Percentiles rank a stretch among this genome's conserved stretches.
Conservation (phyloP, 2,329 filamentous ascomycete species). For the Pseudogymnoascus sp. region DNA sequence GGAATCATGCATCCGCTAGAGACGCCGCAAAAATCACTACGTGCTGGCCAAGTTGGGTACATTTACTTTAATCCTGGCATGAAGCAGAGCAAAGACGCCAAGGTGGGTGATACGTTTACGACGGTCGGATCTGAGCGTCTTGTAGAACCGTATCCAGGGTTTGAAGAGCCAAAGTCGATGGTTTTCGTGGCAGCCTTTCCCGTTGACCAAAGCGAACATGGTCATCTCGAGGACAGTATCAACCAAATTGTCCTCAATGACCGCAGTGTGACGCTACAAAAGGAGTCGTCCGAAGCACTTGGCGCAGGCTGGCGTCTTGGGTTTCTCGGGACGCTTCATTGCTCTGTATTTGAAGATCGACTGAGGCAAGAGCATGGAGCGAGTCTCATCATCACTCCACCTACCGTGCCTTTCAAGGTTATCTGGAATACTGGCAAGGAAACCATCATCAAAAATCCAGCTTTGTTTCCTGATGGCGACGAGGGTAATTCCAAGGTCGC, state of each 20-base stretch:
- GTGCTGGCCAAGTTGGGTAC: slow-evolving; percentile 92
- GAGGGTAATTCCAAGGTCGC: slow-evolving; percentile 43
- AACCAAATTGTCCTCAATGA: slow-evolving; percentile 91
- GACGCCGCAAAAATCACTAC: slow-evolving; percentile 69
- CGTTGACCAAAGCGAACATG: slow-evolving; percentile 81
- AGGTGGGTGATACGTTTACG: slow-evolving; percentile 93
- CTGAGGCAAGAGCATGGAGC: slow-evolving; percentile 89
- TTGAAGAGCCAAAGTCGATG: slow-evolving; percentile 97
- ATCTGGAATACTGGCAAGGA: slow-evolving; percentile 71
- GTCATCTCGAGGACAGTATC: slow-evolving; percentile 85
- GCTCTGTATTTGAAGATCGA: slow-evolving; percentile 97
- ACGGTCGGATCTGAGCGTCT: slow-evolving; percentile 65
- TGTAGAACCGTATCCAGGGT: slow-evolving; percentile 79
- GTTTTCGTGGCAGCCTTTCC: slow-evolving; percentile 97
- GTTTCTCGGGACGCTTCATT: slow-evolving; percentile 93
- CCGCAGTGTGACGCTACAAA: slow-evolving; percentile 85
- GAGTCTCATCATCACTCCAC: slow-evolving; percentile 93
- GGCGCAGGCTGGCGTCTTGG: slow-evolving; percentile 91
- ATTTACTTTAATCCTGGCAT: slow-evolving; percentile 97
- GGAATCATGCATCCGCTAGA: slow-evolving; percentile 92
- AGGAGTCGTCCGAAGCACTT: slow-evolving; percentile 88
- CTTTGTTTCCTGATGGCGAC: slow-evolving; percentile 71
- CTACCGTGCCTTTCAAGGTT: slow-evolving; percentile 86
- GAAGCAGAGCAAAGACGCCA: slow-evolving; percentile 92
- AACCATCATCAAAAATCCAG: slow-evolving; percentile 74